Percentiles rank a stretch among this genome's conserved stretches.
phyloP scores from a whole-genome alignment of 805 yeast genomes.

The Lachancea quebecensis region DNA sequence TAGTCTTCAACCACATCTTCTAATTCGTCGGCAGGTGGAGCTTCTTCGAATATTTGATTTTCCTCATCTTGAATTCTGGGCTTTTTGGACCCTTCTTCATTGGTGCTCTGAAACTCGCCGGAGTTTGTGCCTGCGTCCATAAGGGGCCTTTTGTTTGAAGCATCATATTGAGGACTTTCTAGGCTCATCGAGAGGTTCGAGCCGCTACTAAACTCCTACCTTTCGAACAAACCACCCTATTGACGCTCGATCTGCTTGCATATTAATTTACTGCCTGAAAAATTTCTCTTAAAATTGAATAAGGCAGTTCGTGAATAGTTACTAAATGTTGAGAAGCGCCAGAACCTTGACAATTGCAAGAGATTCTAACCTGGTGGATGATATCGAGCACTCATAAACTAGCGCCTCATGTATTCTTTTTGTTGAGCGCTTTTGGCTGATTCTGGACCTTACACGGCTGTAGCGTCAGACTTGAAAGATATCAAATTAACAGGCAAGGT shows the following conservation, averaged over 20 bases:
- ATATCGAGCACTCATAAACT: too few species aligned
- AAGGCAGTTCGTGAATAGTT: background rate
- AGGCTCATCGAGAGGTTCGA: conserved; percentile 1
- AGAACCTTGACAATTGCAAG: too few species aligned
- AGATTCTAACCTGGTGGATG: too few species aligned
- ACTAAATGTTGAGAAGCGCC: background rate
- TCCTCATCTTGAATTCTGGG: conserved; percentile 10
- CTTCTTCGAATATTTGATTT: conserved; percentile 8
- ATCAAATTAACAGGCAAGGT: too few species aligned
- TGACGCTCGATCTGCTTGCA: background rate
- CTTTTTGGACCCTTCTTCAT: conserved; percentile 4
- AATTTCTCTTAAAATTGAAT: background rate
- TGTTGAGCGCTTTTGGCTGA: background rate
- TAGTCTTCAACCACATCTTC: conserved; percentile 20
- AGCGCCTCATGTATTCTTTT: background rate
- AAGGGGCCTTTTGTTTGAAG: conserved; percentile 3
- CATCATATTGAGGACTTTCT: conserved; percentile 2
- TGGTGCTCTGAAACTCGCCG: background rate
- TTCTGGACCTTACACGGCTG: too few species aligned
- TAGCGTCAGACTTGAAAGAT: too few species aligned
- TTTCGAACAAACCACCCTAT: background rate
- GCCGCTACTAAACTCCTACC: background rate
- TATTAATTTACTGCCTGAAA: background rate
- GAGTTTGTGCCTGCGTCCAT: conserved; percentile 1
- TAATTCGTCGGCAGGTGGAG: conserved; percentile 14